Base-by-base conservation (phyloP, 345 rosid genomes). In the Orychophragmus violaceus region DNA sequence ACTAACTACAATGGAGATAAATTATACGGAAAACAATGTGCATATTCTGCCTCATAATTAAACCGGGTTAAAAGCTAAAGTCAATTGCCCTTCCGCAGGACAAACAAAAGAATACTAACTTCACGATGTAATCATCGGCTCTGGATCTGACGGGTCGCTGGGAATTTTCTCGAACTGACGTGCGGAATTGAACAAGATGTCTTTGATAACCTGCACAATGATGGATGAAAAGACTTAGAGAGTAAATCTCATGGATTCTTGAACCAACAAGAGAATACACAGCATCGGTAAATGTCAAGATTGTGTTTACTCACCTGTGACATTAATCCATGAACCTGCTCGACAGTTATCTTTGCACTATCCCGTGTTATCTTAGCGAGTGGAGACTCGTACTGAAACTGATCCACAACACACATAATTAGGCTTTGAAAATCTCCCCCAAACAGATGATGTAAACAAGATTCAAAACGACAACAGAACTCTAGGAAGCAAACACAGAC, bases 261-360 rank as follows among this genome's bases (percentile, higher is more conserved):
- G 12, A 51, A 28, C 50, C 21, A 61, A 0, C 18, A 6, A 39
- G 14, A 14, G 35, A n/a, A n/a, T n/a, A n/a, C n/a, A n/a, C n/a
- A n/a, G n/a, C n/a, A n/a, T n/a, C n/a, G n/a, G n/a, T n/a, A n/a
- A n/a, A 16, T 32, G 8, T 46, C 42, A 66, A n/a, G 58, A 64
- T 59, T 5, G 18, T 59, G 35, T 42, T 61, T 1, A 45, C 29
- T 78, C 76, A 90, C 99, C 97, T 94, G 99, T 10, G 97, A 94
- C 97, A 94, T 94, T 46, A 94, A 78, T 28, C 99, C 99, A 76
- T 94, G 96, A 39, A 90, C 97, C 78, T 88, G 99, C 77, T 94
- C 99, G 35, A 90, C 95, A 0, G 99, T 90, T 69, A 90, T 94
- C 79, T 94, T 94, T 22, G 99, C 88, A 64, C 99, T 87, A 56